Evolutionary conservation across 345 rosid genomes (phyloP).

Genomic region (Camelina hispida): DNA sequence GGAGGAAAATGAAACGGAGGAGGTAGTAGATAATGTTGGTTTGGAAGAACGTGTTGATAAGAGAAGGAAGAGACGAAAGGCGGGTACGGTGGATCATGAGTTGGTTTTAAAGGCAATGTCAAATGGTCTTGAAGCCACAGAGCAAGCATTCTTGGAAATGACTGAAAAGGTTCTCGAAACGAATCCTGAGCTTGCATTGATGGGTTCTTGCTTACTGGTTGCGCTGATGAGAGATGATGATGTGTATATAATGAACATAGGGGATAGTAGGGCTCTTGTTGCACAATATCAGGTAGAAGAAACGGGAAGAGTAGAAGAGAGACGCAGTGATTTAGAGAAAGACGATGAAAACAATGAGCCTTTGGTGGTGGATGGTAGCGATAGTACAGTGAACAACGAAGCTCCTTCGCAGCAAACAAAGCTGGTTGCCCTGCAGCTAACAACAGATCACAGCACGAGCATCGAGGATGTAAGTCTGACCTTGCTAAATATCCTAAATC

Average conservation of each 20-base stretch:
- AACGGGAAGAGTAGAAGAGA: constrained; percentile 39
- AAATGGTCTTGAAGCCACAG: constrained; percentile 77
- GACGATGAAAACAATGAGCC: constrained; percentile 61
- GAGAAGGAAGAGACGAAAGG: constrained; percentile 67
- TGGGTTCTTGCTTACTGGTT: constrained; percentile 96
- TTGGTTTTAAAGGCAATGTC: constrained; percentile 86
- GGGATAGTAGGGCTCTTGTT: constrained; percentile 96
- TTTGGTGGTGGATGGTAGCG: constrained; percentile 36
- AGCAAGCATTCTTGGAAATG: constrained; percentile 86
- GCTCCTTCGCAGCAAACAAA: constrained; percentile 50
- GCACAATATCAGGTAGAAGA: constrained; percentile 62
- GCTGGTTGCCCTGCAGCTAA: constrained; percentile 84
- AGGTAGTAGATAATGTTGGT: constrained; percentile 54
- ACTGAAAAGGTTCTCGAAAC: constrained; percentile 86
- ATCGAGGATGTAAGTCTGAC: constrained; percentile 81
- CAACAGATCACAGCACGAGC: constrained; percentile 96
- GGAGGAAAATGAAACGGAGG: constrained; percentile 64
- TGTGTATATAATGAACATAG: constrained; percentile 95
- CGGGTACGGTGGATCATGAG: constrained; percentile 79
- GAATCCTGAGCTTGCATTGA: constrained; percentile 94
- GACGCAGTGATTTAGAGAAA: constrained; percentile 45
- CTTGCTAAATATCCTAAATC: not conserved
- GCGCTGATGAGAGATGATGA: constrained; percentile 96
- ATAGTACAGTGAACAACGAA: constrained; percentile 41
- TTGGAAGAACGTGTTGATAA: constrained; percentile 64